Conservation (phyloP, 768 basidiomycete genomes). For the Candolleomyces eurysporus region DNA sequence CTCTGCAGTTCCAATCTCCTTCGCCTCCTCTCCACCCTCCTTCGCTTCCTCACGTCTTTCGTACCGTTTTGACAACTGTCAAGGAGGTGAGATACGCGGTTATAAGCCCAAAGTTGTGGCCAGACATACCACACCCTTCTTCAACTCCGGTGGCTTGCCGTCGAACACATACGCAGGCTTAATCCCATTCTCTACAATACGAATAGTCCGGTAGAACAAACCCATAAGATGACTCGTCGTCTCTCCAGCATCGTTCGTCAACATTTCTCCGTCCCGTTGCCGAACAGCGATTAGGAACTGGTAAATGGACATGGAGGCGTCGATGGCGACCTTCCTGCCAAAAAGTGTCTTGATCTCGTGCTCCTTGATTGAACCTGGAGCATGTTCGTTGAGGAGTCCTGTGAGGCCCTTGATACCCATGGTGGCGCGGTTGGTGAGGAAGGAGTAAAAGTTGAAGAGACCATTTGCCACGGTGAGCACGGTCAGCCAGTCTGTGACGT, state of each 20-base stretch:
- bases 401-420: constrained; percentile 99
- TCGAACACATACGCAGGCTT: constrained; percentile 99
- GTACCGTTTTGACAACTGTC: constrained; percentile 93
- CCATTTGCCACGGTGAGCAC: neutral
- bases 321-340: constrained; percentile 97
- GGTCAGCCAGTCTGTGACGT: neutral
- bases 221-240: constrained; percentile 99
- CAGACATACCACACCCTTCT: constrained; percentile 87
- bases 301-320: constrained; percentile 97
- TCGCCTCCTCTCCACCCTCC: constrained; percentile 93
- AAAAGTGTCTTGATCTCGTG: constrained; percentile 97
- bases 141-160: constrained; percentile 96
- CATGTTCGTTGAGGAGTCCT: constrained; percentile 83
- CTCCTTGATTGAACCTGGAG: constrained; percentile 84
- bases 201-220: constrained; percentile 95
- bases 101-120: neutral
- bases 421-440: neutral
- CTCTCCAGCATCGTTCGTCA: constrained; percentile 97
- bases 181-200: constrained; percentile 98
- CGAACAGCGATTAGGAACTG: constrained; percentile 98
- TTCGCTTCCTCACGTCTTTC: constrained; percentile 90
- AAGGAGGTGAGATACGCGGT: constrained; percentile 6
- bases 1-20: constrained; percentile 91
- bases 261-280: constrained; percentile 93
- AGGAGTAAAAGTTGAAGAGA: neutral